Evolutionary conservation across 2,329 filamentous ascomycete genomes (phyloP).

Genomic region (Paraconiothyrium brasiliense): DNA sequence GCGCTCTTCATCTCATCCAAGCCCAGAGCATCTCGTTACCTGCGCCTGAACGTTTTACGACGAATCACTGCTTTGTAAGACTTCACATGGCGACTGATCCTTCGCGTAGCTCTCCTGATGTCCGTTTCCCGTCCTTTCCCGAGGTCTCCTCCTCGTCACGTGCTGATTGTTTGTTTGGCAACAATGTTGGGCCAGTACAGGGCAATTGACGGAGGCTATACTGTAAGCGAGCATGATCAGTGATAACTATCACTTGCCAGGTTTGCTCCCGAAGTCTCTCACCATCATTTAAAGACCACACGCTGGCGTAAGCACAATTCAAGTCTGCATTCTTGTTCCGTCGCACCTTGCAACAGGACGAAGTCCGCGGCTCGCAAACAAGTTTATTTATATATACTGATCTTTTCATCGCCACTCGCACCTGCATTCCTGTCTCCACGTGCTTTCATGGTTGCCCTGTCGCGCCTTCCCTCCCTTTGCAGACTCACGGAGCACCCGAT

Average conservation of each 20-base stretch:
- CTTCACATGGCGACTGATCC: not conserved
- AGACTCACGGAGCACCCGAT: constrained; percentile 4
- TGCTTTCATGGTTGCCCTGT: constrained; percentile 1
- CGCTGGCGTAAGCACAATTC: not conserved
- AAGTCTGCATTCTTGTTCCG: not conserved
- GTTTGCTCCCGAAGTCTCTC: no score
- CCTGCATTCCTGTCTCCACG: not conserved
- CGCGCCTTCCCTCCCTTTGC: constrained; percentile 7
- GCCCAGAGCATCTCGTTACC: not conserved
- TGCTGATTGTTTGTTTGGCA: not conserved
- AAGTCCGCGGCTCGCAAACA: not conserved
- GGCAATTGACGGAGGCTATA: no score
- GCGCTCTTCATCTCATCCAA: not conserved
- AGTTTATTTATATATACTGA: not conserved
- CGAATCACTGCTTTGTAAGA: not conserved
- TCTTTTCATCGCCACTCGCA: not conserved
- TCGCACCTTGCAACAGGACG: not conserved
- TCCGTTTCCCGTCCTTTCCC: not conserved
- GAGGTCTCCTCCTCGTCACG: not conserved
- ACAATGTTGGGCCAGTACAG: no score
- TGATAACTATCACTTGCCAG: no score
- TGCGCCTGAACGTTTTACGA: not conserved
- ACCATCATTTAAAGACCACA: not conserved
- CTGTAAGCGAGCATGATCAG: no score
- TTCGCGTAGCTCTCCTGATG: not conserved